Evolutionary conservation across 2,329 filamentous ascomycete species (phyloP), one percentile per base, ranked within the genome.

Genomic region (Hymenoscyphus fructigenus): DNA sequence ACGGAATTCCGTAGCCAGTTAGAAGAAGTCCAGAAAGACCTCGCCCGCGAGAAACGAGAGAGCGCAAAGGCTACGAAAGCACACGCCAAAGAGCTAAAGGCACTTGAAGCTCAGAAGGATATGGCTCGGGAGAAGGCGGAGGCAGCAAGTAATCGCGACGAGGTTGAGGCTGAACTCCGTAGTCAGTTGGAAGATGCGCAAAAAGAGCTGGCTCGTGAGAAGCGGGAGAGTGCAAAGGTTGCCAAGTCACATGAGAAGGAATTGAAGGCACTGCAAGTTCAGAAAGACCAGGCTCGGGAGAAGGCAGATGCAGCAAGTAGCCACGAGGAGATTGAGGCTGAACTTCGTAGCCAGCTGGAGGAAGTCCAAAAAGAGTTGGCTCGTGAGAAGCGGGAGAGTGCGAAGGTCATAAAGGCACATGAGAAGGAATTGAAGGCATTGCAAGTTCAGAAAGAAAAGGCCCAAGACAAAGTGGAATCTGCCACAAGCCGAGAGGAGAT

Each of bases 231-330:
- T 10, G 68, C 70, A 36, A 69, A 74, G 41, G 60, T 61, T 64
- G 63, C 61, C 3, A 68, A 68, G 60, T 66, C 65, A 38, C 66
- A 56, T 10, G 74, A 75, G 36, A 74, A 73, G 44, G 56, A 63
- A 57, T 23, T 56, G 17, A 63, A 63, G 57, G n/a, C 26, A 23
- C 84, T 84, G 57, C 85, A 89, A 53, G 82, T 82, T 5, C 83
- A 88, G 67, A 87, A 84, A 61, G 83, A 88, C 3, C 81, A 85
- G 10, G 80, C 92, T 0, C 88, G 93, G 67, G 86, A 87, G 66
- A 90, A 89, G 67, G 78, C 93, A 20, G 86, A 86, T 62, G 85
- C 85, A 20, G 57, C 34, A 17, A 28, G 26, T 26, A 38, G 41
- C 3, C 34, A 15, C 7, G 38, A 38, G 15, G 50, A 56, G 50